These are phyloP conservation scores for Cutaneotrichosporon daszewskae DNA, from an alignment of 1,284 basidiomycete species.

Conservation along the genomic window DNA sequence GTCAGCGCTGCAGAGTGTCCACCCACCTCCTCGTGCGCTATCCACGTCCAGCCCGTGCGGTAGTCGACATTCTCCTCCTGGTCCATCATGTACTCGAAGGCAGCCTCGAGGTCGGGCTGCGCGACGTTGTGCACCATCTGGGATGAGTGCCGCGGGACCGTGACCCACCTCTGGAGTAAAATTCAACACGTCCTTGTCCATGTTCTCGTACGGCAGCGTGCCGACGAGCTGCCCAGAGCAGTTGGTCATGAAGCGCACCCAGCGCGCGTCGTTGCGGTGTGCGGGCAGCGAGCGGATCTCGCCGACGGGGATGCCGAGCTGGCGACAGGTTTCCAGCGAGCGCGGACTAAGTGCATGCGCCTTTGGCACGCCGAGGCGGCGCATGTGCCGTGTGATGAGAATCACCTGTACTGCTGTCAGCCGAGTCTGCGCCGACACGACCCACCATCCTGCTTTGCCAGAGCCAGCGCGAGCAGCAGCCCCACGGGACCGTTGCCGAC, in stretches of 20 bases:
- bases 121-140: slow-evolving; percentile 30
- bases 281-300: slow-evolving; percentile 18
- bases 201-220: slow-evolving; percentile 21
- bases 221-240: slow-evolving; percentile 20
- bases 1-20: background rate
- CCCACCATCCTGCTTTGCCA: slow-evolving; percentile 20
- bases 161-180: slow-evolving; percentile 20
- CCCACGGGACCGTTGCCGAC: slow-evolving; percentile 24
- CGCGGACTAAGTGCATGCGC: slow-evolving; percentile 24
- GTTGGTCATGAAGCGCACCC: slow-evolving; percentile 23
- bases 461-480: slow-evolving; percentile 17
- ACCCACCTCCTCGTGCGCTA: slow-evolving; percentile 15
- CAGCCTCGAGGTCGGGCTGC: slow-evolving; percentile 24
- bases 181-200: slow-evolving; percentile 18
- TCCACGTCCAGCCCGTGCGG: slow-evolving; percentile 26
- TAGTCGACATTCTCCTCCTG: slow-evolving; percentile 17
- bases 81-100: slow-evolving; percentile 16
- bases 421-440: background rate
- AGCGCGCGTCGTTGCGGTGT: slow-evolving; percentile 18
- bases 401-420: slow-evolving; percentile 22
- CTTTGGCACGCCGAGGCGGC: slow-evolving; percentile 23
- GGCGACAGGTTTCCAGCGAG: slow-evolving; percentile 23
- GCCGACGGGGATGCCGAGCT: slow-evolving; percentile 16
- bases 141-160: background rate
- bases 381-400: slow-evolving; percentile 19